phyloP scores from a whole-genome alignment of 2,329 filamentous ascomycete genomes.

The Fusarium oxysporum region DNA sequence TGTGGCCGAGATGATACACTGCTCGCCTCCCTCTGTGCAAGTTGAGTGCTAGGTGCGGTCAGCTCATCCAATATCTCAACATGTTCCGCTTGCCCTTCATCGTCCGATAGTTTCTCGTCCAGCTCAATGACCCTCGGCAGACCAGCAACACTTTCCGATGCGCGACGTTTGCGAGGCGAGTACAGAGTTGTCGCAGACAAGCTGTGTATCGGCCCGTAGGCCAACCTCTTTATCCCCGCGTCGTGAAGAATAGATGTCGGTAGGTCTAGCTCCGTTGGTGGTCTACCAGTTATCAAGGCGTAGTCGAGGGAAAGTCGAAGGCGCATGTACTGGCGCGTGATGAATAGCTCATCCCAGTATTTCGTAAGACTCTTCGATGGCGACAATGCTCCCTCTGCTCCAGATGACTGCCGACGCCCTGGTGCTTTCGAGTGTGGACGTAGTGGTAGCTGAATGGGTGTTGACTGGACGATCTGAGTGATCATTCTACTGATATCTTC shows the following conservation, averaged over 20 bases:
- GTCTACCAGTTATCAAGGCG: not conserved
- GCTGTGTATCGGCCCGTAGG: not conserved
- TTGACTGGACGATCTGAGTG: constrained; percentile 19
- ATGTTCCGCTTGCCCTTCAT: accelerated
- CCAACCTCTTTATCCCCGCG: not conserved
- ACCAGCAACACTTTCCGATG: not conserved
- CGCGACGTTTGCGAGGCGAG: not conserved
- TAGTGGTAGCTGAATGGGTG: not conserved
- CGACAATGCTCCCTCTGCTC: accelerated
- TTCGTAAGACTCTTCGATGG: accelerated
- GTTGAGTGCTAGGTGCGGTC: not conserved
- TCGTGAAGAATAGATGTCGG: not conserved
- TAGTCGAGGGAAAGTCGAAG: constrained; percentile 15
- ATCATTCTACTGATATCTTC: constrained; percentile 24
- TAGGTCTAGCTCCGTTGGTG: not conserved
- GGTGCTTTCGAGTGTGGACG: not conserved
- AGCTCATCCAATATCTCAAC: accelerated
- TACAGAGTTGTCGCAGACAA: not conserved
- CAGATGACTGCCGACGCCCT: not conserved
- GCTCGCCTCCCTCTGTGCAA: not conserved
- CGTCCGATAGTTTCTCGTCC: not conserved
- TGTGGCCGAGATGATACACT: not conserved
- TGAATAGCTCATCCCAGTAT: constrained; percentile 13
- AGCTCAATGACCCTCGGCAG: not conserved
- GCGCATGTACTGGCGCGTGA: constrained; percentile 14